Conservation (phyloP, 768 basidiomycete species). For the Tephrocybe sp. region DNA sequence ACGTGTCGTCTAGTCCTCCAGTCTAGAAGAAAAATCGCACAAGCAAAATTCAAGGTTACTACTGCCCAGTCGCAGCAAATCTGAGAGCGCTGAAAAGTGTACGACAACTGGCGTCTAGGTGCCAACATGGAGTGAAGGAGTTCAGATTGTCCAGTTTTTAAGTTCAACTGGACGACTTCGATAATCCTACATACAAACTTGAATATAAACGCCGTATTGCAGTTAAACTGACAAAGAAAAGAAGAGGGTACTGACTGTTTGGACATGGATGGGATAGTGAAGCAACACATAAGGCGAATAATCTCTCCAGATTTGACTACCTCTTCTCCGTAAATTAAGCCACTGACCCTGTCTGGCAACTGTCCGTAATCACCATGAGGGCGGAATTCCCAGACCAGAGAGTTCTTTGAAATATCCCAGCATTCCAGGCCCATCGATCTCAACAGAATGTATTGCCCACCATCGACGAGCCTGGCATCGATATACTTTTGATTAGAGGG, state of each 20-base stretch:
- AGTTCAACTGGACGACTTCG: constrained; percentile 2
- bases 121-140: neutral
- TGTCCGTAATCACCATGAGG: neutral
- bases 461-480: neutral
- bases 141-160: neutral
- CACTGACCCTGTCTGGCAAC: neutral
- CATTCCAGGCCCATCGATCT: neutral
- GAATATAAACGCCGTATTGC: neutral
- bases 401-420: neutral
- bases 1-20: constrained; percentile 5
- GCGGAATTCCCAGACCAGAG: neutral
- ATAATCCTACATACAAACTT: neutral
- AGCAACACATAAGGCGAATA: constrained; percentile 2
- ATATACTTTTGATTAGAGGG: neutral
- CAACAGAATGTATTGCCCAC: neutral
- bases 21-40: neutral
- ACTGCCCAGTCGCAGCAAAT: constrained; percentile 5
- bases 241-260: neutral
- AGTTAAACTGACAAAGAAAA: no score
- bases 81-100: neutral
- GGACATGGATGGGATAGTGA: neutral
- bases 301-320: neutral
- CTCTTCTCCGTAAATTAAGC: constrained; percentile 1
- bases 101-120: neutral
- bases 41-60: constrained; percentile 1